These are phyloP conservation scores for Hemisphaericaspora lyxosophila DNA, from an alignment of 1,139 yeast genomes.

Conservation along the genomic window DNA sequence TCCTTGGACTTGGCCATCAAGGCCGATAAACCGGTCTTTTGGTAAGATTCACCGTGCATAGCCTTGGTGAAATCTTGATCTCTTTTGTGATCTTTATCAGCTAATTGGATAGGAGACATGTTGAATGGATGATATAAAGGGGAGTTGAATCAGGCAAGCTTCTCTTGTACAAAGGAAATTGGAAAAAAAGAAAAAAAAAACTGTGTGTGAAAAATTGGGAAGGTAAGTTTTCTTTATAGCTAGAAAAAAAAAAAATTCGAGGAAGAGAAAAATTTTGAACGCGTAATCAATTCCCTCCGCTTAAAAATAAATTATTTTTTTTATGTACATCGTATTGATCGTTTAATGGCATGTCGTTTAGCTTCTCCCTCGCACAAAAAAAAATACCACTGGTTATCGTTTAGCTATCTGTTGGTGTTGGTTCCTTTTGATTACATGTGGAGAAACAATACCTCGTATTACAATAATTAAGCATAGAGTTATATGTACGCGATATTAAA, in stretches of 20 bases:
- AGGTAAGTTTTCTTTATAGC: neutral
- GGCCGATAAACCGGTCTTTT: conserved; percentile 73
- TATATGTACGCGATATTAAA: too few relatives aligned
- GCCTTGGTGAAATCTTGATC: conserved; percentile 76
- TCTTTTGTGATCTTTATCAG: conserved; percentile 41
- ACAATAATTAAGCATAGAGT: too few relatives aligned
- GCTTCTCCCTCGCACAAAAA: too few relatives aligned
- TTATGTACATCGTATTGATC: neutral
- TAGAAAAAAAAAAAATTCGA: neutral
- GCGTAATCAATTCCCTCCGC: neutral
- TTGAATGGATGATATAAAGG: neutral
- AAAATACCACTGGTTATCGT: too few relatives aligned
- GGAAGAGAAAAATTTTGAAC: neutral
- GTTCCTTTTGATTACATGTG: too few relatives aligned
- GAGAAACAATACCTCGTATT: too few relatives aligned
- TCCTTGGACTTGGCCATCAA: conserved; percentile 69
- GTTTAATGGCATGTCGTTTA: conserved; percentile 1
- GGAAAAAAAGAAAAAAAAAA: conserved; percentile 1
- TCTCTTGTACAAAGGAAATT: neutral
- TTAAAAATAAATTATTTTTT: neutral
- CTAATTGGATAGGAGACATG: conserved; percentile 16
- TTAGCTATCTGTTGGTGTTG: too few relatives aligned
- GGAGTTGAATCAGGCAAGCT: conserved; percentile 11
- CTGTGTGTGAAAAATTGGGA: neutral
- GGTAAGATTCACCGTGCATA: conserved; percentile 75